Conservation (phyloP, 495 filamentous ascomycete genomes). For the Emericellopsis terricola region DNA sequence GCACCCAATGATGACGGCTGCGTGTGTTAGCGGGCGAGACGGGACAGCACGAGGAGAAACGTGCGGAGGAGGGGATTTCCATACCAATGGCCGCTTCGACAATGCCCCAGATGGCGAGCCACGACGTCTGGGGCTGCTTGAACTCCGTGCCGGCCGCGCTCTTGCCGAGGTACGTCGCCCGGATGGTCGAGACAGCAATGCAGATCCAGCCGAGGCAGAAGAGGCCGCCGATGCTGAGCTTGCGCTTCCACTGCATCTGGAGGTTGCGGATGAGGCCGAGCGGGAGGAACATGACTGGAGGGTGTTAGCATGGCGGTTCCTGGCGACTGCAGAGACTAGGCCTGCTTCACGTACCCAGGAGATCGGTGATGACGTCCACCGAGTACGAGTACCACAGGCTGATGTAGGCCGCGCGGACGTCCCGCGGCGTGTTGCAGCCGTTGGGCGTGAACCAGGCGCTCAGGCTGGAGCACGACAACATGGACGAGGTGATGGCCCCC, state of each 20-base stretch:
- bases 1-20: too few relatives aligned
- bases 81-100: too few relatives aligned
- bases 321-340: too few relatives aligned
- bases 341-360: slow-evolving; percentile 25
- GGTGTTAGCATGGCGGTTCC: background rate
- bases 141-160: too few relatives aligned
- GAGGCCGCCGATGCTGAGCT: slow-evolving; percentile 8
- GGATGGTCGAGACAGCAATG: slow-evolving; percentile 9
- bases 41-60: too few relatives aligned
- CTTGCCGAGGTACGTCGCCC: too few relatives aligned
- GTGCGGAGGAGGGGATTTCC: too few relatives aligned
- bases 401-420: slow-evolving; percentile 15
- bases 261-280: slow-evolving; percentile 7
- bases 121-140: too few relatives aligned
- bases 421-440: slow-evolving; percentile 12
- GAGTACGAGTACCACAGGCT: slow-evolving; percentile 24
- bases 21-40: too few relatives aligned
- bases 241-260: slow-evolving; percentile 5
- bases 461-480: slow-evolving; percentile 18
- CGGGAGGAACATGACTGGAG: slow-evolving; percentile 10
- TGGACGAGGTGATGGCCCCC: slow-evolving; percentile 18
- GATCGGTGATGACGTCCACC: slow-evolving; percentile 25
- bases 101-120: too few relatives aligned
- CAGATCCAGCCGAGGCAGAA: slow-evolving; percentile 9
- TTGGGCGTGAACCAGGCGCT: slow-evolving; percentile 23